Evolutionary conservation across 2,329 filamentous ascomycete species (phyloP).

Genomic region (Fusarium compactum): DNA sequence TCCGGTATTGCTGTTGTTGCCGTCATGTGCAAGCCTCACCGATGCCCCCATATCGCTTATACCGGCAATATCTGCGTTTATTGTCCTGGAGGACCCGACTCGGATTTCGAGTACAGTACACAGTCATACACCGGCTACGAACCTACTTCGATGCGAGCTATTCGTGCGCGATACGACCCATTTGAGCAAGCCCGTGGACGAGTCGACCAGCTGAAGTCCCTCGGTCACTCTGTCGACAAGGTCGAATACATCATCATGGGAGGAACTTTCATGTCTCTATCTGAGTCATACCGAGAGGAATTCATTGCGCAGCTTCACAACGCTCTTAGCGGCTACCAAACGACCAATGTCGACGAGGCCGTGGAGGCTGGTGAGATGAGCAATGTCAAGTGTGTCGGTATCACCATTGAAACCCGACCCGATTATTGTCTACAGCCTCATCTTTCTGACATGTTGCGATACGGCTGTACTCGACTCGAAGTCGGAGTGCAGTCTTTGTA

Average conservation of each 20-base stretch:
- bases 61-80: constrained; percentile 99
- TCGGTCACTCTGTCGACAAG: constrained; percentile 98
- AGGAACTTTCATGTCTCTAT: constrained; percentile 97
- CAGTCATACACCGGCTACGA: constrained; percentile 99
- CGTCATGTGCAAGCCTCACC: constrained; percentile 99
- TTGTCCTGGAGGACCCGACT: constrained; percentile 96
- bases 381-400: constrained; percentile 96
- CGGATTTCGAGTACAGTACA: constrained; percentile 98
- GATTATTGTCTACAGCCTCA: constrained; percentile 98
- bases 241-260: constrained; percentile 99
- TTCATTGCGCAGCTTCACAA: constrained; percentile 98
- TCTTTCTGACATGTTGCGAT: constrained; percentile 94
- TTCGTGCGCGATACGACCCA: constrained; percentile 95
- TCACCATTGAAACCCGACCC: constrained; percentile 96
- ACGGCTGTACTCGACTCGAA: constrained; percentile 94
- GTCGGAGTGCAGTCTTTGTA: constrained; percentile 97
- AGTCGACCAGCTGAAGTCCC: constrained; percentile 94
- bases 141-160: constrained; percentile 97
- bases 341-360: constrained; percentile 92
- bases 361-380: constrained; percentile 96
- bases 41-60: constrained; percentile 97
- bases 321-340: constrained; percentile 94
- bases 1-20: constrained; percentile 98
- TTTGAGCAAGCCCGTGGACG: constrained; percentile 97
- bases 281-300: constrained; percentile 87